Conservation (phyloP, 2,329 filamentous ascomycete genomes). For the Rhexocercosporidium sp. region DNA sequence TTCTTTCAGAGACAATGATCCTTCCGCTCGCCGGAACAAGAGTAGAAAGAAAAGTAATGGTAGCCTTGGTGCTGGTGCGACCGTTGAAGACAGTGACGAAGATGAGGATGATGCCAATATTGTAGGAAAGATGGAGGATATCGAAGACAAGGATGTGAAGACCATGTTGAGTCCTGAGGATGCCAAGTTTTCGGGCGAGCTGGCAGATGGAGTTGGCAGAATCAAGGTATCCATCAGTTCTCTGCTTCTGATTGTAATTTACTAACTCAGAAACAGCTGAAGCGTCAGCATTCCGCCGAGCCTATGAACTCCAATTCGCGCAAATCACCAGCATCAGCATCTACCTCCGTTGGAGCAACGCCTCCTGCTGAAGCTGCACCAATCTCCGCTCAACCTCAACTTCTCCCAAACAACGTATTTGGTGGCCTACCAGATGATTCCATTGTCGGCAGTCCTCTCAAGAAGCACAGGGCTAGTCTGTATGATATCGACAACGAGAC, state of each 20-base stretch:
- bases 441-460: conserved; percentile 71
- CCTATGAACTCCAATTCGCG: conserved; percentile 56
- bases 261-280: conserved; percentile 63
- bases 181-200: conserved; percentile 71
- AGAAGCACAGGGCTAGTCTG: conserved; percentile 73
- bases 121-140: conserved; percentile 68
- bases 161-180: conserved; percentile 72
- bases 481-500: conserved; percentile 52
- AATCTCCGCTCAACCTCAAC: conserved; percentile 40
- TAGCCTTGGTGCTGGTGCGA: conserved; percentile 54
- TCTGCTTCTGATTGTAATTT: background rate
- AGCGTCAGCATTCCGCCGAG: conserved; percentile 79
- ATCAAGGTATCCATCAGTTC: conserved; percentile 67
- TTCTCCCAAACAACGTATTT: conserved; percentile 45
- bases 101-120: conserved; percentile 72
- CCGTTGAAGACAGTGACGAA: conserved; percentile 75
- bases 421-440: conserved; percentile 53
- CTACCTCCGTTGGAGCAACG: conserved; percentile 47
- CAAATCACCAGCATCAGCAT: conserved; percentile 54
- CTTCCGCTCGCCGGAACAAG: conserved; percentile 62
- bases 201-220: conserved; percentile 80
- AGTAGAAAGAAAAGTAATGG: conserved; percentile 67
- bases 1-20: conserved; percentile 77
- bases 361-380: conserved; percentile 48
- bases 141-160: conserved; percentile 65